A percentile compares a stretch with the other conserved stretches of the same genome.
These are phyloP conservation scores for Jaapia argillacea DNA, from an alignment of 768 basidiomycete species.

Conservation along the genomic window DNA sequence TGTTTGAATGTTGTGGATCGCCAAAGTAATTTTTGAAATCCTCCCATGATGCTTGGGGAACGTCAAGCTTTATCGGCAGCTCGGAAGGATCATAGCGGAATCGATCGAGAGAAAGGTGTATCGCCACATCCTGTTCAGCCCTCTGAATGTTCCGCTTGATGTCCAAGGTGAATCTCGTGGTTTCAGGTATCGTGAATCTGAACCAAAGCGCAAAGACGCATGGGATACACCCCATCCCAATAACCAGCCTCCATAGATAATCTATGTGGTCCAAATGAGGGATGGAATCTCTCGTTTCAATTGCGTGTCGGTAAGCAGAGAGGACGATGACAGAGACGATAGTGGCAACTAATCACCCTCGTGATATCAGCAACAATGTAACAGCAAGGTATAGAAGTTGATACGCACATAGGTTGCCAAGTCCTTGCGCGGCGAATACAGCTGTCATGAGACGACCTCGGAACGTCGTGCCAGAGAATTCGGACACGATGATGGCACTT, in stretches of 20 bases:
- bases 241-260: conserved; percentile 33
- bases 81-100: no score
- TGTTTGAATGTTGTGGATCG: conserved; percentile 28
- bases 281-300: no score
- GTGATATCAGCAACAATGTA: no score
- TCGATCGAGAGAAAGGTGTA: no score
- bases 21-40: conserved; percentile 25
- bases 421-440: conserved; percentile 38
- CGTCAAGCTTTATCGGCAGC: no score
- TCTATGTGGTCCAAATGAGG: conserved; percentile 14
- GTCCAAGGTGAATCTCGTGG: conserved; percentile 40
- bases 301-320: conserved; percentile 53
- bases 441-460: conserved; percentile 40
- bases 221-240: conserved; percentile 38
- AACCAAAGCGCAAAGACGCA: conserved; percentile 35
- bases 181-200: conserved; percentile 38
- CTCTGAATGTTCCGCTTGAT: conserved; percentile 36
- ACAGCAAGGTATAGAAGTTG: no score
- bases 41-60: conserved; percentile 28
- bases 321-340: conserved; percentile 57
- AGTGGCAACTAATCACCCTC: conserved; percentile 45
- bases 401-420: conserved; percentile 30
- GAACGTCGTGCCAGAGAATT: conserved; percentile 35
- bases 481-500: conserved; percentile 35
- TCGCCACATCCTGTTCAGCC: conserved; percentile 31